phyloP scores from a whole-genome alignment of 1,284 basidiomycete genomes.

The Acaromyces ingoldii region DNA sequence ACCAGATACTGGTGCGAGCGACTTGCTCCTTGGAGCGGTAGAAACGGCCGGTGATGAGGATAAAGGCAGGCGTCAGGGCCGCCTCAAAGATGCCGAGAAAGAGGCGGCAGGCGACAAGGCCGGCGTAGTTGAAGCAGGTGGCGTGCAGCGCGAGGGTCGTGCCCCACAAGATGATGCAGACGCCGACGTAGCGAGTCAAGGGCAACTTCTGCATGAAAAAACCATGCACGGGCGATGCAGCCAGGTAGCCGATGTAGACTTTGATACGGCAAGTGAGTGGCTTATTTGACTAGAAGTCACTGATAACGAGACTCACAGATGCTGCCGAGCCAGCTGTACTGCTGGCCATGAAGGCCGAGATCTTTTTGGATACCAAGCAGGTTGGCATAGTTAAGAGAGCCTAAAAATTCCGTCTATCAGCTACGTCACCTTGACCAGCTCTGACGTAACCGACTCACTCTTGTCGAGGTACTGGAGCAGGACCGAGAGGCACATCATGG shows the following conservation, averaged over 20 bases:
- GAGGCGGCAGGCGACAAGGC: conserved; percentile 37
- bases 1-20: conserved; percentile 32
- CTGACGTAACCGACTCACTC: too few relatives aligned
- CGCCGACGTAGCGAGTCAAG: conserved; percentile 32
- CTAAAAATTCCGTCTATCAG: too few relatives aligned
- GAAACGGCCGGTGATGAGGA: conserved; percentile 37
- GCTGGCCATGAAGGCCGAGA: conserved; percentile 24
- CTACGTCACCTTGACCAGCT: too few relatives aligned
- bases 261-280: too few relatives aligned
- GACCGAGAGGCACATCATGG: conserved; percentile 34
- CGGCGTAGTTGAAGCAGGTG: conserved; percentile 29
- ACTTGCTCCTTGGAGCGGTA: conserved; percentile 35
- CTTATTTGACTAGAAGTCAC: too few relatives aligned
- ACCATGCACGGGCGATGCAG: conserved; percentile 22
- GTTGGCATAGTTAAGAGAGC: conserved; percentile 32
- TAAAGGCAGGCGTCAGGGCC: conserved; percentile 32
- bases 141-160: conserved; percentile 33
- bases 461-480: conserved; percentile 46
- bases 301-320: too few relatives aligned
- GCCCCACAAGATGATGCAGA: conserved; percentile 30
- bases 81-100: conserved; percentile 47
- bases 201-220: conserved; percentile 35
- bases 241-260: conserved; percentile 44
- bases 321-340: conserved; percentile 45
- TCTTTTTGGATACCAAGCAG: conserved; percentile 42